phyloP scores from a whole-genome alignment of 768 basidiomycete species.

The Lentinula boryana region DNA sequence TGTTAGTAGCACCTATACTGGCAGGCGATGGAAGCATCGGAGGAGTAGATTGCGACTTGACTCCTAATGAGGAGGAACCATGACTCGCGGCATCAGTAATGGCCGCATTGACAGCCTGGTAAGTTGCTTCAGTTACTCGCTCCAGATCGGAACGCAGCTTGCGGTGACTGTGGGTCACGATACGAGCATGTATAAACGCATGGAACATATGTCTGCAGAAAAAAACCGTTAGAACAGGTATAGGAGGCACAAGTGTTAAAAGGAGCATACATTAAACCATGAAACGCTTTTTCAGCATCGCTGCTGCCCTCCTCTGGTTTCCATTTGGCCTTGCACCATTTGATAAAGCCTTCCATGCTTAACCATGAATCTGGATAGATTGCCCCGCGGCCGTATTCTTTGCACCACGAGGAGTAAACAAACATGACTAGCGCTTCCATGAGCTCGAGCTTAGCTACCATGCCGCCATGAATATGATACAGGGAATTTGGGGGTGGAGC shows the following conservation, averaged over 20 bases:
- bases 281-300: conserved; percentile 56
- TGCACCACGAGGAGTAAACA: conserved; percentile 79
- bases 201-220: conserved; percentile 58
- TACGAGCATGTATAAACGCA: conserved; percentile 60
- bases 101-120: conserved; percentile 33
- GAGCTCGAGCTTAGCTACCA: conserved; percentile 75
- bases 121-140: conserved; percentile 26
- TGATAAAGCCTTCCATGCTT: conserved; percentile 64
- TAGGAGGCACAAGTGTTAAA: conserved; percentile 15
- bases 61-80: conserved; percentile 20
- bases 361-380: conserved; percentile 62
- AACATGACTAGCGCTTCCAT: conserved; percentile 81
- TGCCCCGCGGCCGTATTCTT: conserved; percentile 49
- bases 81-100: conserved; percentile 29
- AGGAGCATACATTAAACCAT: conserved; percentile 73
- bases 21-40: conserved; percentile 79
- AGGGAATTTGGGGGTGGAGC: conserved; percentile 62
- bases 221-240: background rate
- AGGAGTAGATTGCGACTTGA: conserved; percentile 44
- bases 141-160: conserved; percentile 34
- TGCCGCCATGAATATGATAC: conserved; percentile 70
- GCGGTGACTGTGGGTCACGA: conserved; percentile 29
- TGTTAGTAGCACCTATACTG: conserved; percentile 59
- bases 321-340: conserved; percentile 72
- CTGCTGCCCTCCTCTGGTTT: conserved; percentile 41